Evolutionary conservation across 306 rosid genomes (phyloP), one percentile per base, ranked within the genome.

Genomic region (Medicago ruthenica): DNA sequence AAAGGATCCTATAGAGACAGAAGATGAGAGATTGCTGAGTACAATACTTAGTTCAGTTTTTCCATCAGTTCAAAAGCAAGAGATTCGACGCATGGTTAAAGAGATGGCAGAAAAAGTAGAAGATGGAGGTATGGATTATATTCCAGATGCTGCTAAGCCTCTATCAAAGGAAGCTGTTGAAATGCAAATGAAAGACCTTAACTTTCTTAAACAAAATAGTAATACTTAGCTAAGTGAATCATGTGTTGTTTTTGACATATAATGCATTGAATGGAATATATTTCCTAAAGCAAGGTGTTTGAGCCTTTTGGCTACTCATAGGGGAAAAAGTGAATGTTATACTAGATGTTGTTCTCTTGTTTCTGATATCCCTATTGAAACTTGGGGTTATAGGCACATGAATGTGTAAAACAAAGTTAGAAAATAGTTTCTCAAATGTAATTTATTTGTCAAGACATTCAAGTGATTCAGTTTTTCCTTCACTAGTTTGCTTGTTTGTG

Each of bases 181-280:
- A 69, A 21, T 87, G 71, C 98, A 92, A 85, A 95, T 95, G 96
- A 94, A 94, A 84, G 97, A 92, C 81, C 98, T 95, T 66, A 87
- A 87, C 62, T 95, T 95, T 75, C 97, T 92, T 64, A 83, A 83
- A 77, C 97, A 95, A 84, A 89, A 90, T 31, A 81, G 62, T 37
- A 92, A 87, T 17, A 77, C 71, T 68, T 86, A 40, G 85, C 62
- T n/a, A 13, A 39, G 76, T 62, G 63, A 57, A 57, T 1, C 62
- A 57, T 57, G 62, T 10, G 36, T 20, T 57, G 34, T 57, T 57
- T 57, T 20, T 57, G 60, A 54, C 60, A 54, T 53, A 53, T 17
- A 16, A 51, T 51, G 22, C 58, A 51, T 55, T 55, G 61, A 55
- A 55, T 55, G 61, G 10, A 55, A 55, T 55, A 9, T 18, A 20